Evolutionary conservation across 2,329 filamentous ascomycete species (phyloP).

Genomic region (Periglandula ipomoeae): DNA sequence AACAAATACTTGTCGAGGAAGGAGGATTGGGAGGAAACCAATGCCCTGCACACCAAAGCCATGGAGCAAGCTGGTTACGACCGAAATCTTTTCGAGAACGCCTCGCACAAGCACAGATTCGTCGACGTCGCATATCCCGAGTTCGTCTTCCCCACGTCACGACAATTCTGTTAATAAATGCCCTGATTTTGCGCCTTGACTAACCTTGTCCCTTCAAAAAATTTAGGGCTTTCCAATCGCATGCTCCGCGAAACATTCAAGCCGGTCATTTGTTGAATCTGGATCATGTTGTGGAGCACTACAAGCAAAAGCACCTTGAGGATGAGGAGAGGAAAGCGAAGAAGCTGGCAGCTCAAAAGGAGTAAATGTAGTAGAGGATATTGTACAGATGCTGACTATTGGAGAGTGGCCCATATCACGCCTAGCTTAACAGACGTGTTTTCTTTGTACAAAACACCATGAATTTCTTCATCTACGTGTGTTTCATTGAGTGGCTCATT

Average conservation of each 20-base stretch:
- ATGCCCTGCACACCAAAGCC: conserved; percentile 40
- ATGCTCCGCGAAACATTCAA: conserved; percentile 42
- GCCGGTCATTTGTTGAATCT: conserved; percentile 46
- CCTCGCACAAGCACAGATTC: conserved; percentile 31
- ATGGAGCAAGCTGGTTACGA: conserved; percentile 49
- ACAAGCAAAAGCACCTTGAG: conserved; percentile 42
- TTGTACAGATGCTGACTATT: neutral
- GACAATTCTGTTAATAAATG: neutral
- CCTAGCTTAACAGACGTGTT: neutral
- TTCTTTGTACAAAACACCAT: conserved; percentile 5
- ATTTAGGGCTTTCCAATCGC: conserved; percentile 38
- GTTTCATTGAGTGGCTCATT: too few species aligned
- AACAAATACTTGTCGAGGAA: conserved; percentile 36
- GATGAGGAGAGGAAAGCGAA: conserved; percentile 47
- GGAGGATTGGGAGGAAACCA: conserved; percentile 42
- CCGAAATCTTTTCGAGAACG: conserved; percentile 43
- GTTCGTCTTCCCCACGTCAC: conserved; percentile 14
- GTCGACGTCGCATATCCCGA: conserved; percentile 48
- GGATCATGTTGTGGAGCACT: conserved; percentile 49
- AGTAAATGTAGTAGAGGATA: conserved; percentile 14
- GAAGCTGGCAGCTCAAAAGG: conserved; percentile 34
- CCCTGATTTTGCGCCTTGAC: neutral
- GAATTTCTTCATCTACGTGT: neutral
- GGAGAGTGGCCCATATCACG: neutral
- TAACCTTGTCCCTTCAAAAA: neutral